These are phyloP conservation scores for Mycosphaerella arachidis DNA, from an alignment of 2,329 filamentous ascomycete genomes.

Conservation along the genomic window DNA sequence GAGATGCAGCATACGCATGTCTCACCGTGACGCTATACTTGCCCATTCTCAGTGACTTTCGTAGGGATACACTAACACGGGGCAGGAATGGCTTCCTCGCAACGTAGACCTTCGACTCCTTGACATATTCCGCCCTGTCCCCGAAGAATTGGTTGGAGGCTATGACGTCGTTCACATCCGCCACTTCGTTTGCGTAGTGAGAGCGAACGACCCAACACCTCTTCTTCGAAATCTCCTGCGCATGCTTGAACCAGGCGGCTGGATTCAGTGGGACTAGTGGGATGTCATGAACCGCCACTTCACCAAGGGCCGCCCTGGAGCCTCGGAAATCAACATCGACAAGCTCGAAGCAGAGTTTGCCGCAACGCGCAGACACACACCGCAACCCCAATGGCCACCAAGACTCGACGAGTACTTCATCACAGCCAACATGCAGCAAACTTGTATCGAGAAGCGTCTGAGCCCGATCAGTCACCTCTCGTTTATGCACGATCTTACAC, in stretches of 20 bases:
- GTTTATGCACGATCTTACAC: conserved; percentile 20
- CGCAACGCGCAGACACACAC: conserved; percentile 17
- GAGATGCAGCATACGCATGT: too few relatives aligned
- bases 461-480: conserved; percentile 15
- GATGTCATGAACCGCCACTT: conserved; percentile 22
- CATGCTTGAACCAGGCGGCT: conserved; percentile 22
- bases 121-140: conserved; percentile 18
- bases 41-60: too few relatives aligned
- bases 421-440: conserved; percentile 15
- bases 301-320: conserved; percentile 9
- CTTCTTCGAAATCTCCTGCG: conserved; percentile 18
- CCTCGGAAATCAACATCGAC: conserved; percentile 17
- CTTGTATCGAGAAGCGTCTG: conserved; percentile 19
- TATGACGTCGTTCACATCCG: conserved; percentile 28
- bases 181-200: conserved; percentile 23
- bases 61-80: neutral
- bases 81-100: conserved; percentile 9
- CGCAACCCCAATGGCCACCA: conserved; percentile 13
- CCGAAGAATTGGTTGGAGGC: conserved; percentile 11
- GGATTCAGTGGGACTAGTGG: conserved; percentile 23
- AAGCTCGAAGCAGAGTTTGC: conserved; percentile 20
- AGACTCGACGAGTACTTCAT: conserved; percentile 20
- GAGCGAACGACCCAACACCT: conserved; percentile 21
- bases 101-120: conserved; percentile 18
- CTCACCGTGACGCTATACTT: too few relatives aligned